phyloP scores from a whole-genome alignment of 176 grass and related monocot species.

The Phyllostachys edulis region DNA sequence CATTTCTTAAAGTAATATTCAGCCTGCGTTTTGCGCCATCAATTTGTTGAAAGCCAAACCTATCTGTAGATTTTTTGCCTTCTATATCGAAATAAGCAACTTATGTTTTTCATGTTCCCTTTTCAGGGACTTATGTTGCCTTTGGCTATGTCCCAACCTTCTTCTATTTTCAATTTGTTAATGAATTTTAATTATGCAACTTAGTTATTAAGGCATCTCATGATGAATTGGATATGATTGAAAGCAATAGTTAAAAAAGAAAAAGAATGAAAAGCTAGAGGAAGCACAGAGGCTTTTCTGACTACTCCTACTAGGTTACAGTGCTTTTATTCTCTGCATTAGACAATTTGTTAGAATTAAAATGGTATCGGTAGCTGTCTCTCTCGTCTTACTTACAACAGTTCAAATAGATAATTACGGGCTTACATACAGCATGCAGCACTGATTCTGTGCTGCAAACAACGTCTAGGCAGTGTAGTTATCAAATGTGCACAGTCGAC shows the following conservation, averaged over 20 bases:
- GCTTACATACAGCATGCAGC: background rate
- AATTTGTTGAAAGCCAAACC: background rate
- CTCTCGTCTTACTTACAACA: background rate
- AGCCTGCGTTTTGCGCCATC: background rate
- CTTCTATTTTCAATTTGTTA: background rate
- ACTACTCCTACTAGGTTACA: background rate
- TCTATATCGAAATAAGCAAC: background rate
- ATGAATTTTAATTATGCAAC: background rate
- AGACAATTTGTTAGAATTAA: background rate
- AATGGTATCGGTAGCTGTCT: background rate
- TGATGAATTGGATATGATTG: conserved; percentile 12
- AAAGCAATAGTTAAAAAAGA: background rate
- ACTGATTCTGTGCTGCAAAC: conserved; percentile 13
- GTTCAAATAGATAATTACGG: background rate
- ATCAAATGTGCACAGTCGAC: conserved; percentile 6
- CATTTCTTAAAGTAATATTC: conserved; percentile 13
- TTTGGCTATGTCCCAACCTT: background rate
- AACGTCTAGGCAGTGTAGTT: background rate
- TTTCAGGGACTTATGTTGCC: background rate
- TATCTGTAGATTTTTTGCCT: background rate
- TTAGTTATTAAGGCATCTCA: background rate
- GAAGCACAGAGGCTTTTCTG: background rate
- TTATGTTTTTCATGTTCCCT: background rate
- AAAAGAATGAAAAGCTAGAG: conserved; percentile 15
- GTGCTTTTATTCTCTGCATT: background rate